A percentile compares a stretch with the other conserved stretches of the same genome.
Evolutionary conservation across 73 alveolate species (phyloP).

Genomic region (Urostyla sp.): DNA sequence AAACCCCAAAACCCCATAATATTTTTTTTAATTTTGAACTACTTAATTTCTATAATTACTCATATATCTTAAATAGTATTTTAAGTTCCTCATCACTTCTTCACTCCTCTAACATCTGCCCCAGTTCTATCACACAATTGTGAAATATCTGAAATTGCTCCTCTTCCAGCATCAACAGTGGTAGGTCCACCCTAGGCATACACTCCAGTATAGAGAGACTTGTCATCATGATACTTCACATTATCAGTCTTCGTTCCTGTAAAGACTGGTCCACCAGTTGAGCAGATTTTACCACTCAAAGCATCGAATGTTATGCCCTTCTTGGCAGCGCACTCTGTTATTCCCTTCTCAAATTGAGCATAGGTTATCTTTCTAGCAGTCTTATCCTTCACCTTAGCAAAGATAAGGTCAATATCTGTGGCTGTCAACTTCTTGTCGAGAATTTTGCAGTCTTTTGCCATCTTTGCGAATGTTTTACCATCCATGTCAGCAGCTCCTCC

Average conservation of each 20-base stretch:
- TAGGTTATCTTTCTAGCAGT: slow-evolving; percentile 70
- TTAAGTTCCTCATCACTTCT: slow-evolving; percentile 57
- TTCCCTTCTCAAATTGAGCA: slow-evolving; percentile 80
- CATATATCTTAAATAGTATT: too few species aligned
- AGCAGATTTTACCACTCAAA: slow-evolving; percentile 47
- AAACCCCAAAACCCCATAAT: too few species aligned
- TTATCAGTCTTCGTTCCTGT: slow-evolving; percentile 82
- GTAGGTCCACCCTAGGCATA: slow-evolving; percentile 96
- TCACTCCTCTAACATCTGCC: slow-evolving; percentile 86
- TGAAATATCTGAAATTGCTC: slow-evolving; percentile 72
- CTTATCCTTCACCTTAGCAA: slow-evolving; percentile 77
- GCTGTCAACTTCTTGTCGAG: slow-evolving; percentile 89
- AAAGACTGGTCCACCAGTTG: slow-evolving; percentile 80
- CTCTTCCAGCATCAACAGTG: slow-evolving; percentile 81
- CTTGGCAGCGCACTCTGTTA: slow-evolving; percentile 81
- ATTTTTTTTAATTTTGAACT: too few species aligned
- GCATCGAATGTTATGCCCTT: slow-evolving; percentile 71
- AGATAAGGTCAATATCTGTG: slow-evolving; percentile 91
- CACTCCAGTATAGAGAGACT: slow-evolving; percentile 91
- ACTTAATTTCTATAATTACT: too few species aligned
- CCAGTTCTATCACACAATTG: slow-evolving; percentile 77
- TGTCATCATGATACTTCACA: slow-evolving; percentile 84
- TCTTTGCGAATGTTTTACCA: slow-evolving; percentile 91
- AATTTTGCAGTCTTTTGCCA: slow-evolving; percentile 85
- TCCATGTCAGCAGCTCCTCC: slow-evolving; percentile 91